Conservation (phyloP, 2,329 filamentous ascomycete species). For the Cadophora luteo-olivacea region DNA sequence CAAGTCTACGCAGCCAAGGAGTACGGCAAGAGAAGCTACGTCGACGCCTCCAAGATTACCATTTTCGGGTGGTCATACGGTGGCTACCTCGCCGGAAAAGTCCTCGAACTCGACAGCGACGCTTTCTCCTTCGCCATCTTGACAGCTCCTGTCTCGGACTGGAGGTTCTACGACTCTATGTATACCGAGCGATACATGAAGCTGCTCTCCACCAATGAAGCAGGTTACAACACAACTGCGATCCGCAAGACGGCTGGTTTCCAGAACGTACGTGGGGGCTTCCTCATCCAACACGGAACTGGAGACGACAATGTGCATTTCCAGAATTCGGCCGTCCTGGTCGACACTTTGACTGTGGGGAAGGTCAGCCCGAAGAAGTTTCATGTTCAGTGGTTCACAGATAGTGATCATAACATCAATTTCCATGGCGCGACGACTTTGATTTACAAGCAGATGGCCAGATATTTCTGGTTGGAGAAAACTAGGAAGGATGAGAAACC, state of each 20-base stretch:
- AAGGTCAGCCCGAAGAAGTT: constrained; percentile 67
- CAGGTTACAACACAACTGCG: constrained; percentile 66
- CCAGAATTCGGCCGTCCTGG: constrained; percentile 67
- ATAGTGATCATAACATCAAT: constrained; percentile 65
- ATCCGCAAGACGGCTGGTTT: constrained; percentile 66
- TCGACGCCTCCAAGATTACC: constrained; percentile 64
- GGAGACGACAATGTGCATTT: constrained; percentile 78
- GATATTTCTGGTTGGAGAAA: constrained; percentile 67
- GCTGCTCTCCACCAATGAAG: constrained; percentile 59
- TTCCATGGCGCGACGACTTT: constrained; percentile 63
- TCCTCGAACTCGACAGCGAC: constrained; percentile 65
- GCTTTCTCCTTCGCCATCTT: constrained; percentile 68
- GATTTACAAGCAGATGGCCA: constrained; percentile 68
- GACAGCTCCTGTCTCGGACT: constrained; percentile 71
- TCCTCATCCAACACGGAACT: constrained; percentile 69
- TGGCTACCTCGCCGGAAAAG: constrained; percentile 70
- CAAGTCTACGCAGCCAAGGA: constrained; percentile 71
- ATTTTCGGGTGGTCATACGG: constrained; percentile 76
- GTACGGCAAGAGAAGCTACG: constrained; percentile 57
- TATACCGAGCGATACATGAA: constrained; percentile 80
- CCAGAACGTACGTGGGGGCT: constrained; percentile 64
- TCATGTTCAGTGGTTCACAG: constrained; percentile 69
- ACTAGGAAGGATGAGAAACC: constrained; percentile 49
- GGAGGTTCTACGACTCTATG: constrained; percentile 74
- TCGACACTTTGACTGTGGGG: constrained; percentile 65